phyloP scores from a whole-genome alignment of 768 basidiomycete species.

The Cystobasidium tubakii region DNA sequence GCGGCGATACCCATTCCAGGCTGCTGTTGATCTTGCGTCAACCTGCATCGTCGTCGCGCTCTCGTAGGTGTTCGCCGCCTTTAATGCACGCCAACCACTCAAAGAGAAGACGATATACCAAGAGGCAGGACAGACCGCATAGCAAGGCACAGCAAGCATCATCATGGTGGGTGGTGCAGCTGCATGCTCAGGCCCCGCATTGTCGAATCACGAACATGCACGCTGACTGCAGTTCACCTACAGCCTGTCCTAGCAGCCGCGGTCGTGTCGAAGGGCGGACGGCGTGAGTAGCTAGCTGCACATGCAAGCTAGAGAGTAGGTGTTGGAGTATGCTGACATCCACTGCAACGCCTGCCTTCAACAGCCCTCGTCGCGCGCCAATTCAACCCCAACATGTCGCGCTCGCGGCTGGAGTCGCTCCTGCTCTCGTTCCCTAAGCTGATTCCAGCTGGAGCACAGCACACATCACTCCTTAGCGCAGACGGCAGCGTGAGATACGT shows the following conservation, averaged over 20 bases:
- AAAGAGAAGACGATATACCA: not conserved
- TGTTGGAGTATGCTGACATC: not conserved
- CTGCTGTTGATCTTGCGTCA: no score
- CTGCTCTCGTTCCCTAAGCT: conserved; percentile 95
- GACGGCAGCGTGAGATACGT: conserved; percentile 46
- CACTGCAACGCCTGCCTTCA: not conserved
- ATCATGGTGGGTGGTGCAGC: not conserved
- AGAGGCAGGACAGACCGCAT: not conserved
- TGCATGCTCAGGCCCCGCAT: no score
- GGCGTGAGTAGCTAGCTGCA: conserved; percentile 57
- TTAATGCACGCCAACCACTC: not conserved
- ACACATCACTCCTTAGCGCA: conserved; percentile 42
- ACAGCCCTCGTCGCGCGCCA: conserved; percentile 91
- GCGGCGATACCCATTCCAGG: no score
- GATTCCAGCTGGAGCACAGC: conserved; percentile 79
- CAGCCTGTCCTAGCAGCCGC: conserved; percentile 90
- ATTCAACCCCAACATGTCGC: conserved; percentile 78
- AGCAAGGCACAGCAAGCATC: not conserved
- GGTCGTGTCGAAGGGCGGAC: conserved; percentile 89
- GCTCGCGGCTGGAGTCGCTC: conserved; percentile 86
- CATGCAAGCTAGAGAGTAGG: not conserved
- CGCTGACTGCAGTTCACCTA: not conserved
- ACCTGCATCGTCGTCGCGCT: not conserved
- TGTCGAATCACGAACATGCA: no score
- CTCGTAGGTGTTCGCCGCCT: not conserved